A percentile compares a stretch with the other conserved stretches of the same genome.
These are phyloP conservation scores for Neonectria neomacrospora DNA, from an alignment of 2,329 filamentous ascomycete species.

Conservation along the genomic window DNA sequence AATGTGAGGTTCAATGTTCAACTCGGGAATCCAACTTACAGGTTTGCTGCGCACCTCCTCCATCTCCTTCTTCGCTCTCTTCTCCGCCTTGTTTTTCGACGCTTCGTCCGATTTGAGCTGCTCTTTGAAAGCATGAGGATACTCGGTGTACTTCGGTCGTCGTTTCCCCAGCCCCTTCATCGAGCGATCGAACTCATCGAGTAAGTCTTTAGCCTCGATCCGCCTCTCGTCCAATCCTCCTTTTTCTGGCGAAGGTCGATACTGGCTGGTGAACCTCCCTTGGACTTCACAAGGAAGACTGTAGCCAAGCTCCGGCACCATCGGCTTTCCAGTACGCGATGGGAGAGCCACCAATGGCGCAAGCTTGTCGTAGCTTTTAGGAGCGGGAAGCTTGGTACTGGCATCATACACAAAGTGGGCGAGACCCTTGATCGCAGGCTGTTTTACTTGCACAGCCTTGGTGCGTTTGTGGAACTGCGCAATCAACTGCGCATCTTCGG, in stretches of 20 bases:
- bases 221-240: constrained; percentile 55
- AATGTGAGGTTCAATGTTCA: neutral
- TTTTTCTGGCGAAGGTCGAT: constrained; percentile 53
- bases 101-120: constrained; percentile 59
- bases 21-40: constrained; percentile 41
- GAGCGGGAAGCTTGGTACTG: constrained; percentile 55
- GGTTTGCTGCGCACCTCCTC: constrained; percentile 55
- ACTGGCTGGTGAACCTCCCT: constrained; percentile 55
- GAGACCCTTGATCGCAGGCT: constrained; percentile 54
- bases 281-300: constrained; percentile 58
- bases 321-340: constrained; percentile 51
- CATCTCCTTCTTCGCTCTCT: constrained; percentile 56
- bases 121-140: constrained; percentile 59
- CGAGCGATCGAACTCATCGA: constrained; percentile 55
- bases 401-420: constrained; percentile 52
- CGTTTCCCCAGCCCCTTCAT: constrained; percentile 56
- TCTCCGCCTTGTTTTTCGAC: constrained; percentile 58
- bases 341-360: constrained; percentile 56
- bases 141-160: constrained; percentile 59
- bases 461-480: constrained; percentile 52
- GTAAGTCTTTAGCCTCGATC: constrained; percentile 52
- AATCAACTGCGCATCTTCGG: constrained; percentile 51
- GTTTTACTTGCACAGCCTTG: constrained; percentile 52
- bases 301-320: constrained; percentile 54
- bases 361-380: constrained; percentile 59